Base-by-base conservation (phyloP, 495 filamentous ascomycete genomes). In the Penicillium bialowiezense region DNA sequence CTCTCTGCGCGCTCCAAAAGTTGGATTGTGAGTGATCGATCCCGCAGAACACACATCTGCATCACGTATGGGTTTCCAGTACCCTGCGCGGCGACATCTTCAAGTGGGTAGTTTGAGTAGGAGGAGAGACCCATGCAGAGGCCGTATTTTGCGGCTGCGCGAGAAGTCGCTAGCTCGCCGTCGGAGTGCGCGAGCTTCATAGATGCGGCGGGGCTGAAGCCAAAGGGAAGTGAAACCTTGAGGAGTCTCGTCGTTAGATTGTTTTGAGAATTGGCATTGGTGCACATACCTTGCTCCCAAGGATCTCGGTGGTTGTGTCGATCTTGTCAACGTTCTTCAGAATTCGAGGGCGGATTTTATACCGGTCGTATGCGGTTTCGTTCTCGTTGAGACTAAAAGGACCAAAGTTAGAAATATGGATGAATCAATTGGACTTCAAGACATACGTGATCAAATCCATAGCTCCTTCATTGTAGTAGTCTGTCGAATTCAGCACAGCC, bases 31-130 rank as follows among this genome's bases (percentile, higher is more conserved):
- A 97, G 85, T 19, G 78, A 78, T 20, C 92, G 83, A 74, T 97
- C 86, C 65, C 90, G 87, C 75, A 97, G 88, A 45, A 96, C 90
- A 73, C 95, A 96, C n/a, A 97, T 81, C 69, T 98, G 93, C 51
- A 83, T 52, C 17, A 64, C 72, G 44, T 78, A 75, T 5, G 74
- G 63, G 44, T 73, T 73, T 0, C 66, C 72, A 1, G 55, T 38
- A 9, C 70, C 67, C 21, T 73, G 58, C 0, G 58, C 60, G 3
- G 67, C 64, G 1, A 85, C 77, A 12, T 83, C 75, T 42, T 81
- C 76, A 17, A 84, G 57, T 0, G 71, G 54, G 26, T 65, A 67
- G 7, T 71, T 83, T 2, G 81, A 69, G 41, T 74, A 83, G 1
- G 72, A 75, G 0, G 79, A 82, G 18, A 85, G 52, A 0, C 69